Conservation (phyloP, 768 basidiomycete genomes). For the Serendipita sp. region DNA sequence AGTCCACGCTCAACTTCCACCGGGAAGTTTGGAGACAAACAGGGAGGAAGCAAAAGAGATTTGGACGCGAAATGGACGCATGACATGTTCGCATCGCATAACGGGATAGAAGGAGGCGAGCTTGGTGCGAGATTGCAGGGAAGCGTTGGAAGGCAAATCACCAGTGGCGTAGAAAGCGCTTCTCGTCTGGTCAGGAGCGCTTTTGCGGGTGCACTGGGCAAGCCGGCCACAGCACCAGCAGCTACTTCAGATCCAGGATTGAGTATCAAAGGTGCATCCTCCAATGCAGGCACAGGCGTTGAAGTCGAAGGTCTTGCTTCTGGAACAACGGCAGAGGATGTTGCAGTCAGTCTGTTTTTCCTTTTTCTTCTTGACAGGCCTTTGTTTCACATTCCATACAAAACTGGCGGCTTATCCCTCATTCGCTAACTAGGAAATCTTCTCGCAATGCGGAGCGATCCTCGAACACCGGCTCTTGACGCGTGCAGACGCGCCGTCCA, state of each 20-base stretch:
- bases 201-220: slow-evolving; percentile 32
- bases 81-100: slow-evolving; percentile 47
- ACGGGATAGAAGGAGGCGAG: slow-evolving; percentile 24
- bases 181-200: neutral
- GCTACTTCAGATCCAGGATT: slow-evolving; percentile 24
- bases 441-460: slow-evolving; percentile 55
- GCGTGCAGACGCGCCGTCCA: slow-evolving; percentile 20
- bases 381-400: too few species aligned
- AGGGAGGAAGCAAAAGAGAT: slow-evolving; percentile 37
- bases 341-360: slow-evolving; percentile 32
- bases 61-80: slow-evolving; percentile 54
- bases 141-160: slow-evolving; percentile 27
- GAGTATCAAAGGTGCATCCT: slow-evolving; percentile 55
- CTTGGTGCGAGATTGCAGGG: slow-evolving; percentile 41
- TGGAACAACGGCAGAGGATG: slow-evolving; percentile 72
- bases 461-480: slow-evolving; percentile 20
- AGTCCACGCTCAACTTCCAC: neutral
- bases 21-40: neutral
- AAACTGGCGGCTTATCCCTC: too few species aligned
- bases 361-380: too few species aligned
- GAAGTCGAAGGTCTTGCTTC: slow-evolving; percentile 56
- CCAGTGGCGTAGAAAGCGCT: neutral
- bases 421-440: too few species aligned
- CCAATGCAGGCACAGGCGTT: slow-evolving; percentile 45
- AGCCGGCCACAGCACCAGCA: slow-evolving; percentile 39